Evolutionary conservation across 139 green algal genomes (phyloP).

Genomic region (Penium margaritaceum): DNA sequence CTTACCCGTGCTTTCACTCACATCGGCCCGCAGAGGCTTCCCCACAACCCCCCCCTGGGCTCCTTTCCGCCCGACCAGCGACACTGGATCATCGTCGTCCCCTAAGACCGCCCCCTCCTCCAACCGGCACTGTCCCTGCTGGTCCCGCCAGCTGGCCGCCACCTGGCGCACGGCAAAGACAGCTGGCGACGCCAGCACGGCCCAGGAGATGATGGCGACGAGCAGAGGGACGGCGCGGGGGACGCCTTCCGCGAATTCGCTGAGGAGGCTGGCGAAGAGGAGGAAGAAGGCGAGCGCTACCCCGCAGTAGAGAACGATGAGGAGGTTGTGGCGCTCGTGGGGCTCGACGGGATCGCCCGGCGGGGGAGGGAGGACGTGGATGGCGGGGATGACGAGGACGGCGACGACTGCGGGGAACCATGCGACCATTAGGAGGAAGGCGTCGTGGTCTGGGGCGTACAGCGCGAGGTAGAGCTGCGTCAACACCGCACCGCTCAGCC

Average conservation of each 20-base stretch:
- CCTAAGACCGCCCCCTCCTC: too few species aligned
- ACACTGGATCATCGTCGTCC: too few species aligned
- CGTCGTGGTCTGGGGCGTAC: slow-evolving; percentile 34
- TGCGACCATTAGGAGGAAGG: slow-evolving; percentile 31
- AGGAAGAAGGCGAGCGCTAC: slow-evolving; percentile 34
- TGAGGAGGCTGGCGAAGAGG: slow-evolving; percentile 31
- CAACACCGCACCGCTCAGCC: slow-evolving; percentile 47
- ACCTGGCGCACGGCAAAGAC: slow-evolving; percentile 8
- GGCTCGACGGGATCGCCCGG: not conserved
- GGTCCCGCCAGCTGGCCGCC: not conserved
- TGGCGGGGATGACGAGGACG: slow-evolving; percentile 25
- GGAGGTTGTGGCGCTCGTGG: slow-evolving; percentile 2
- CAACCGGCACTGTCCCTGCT: too few species aligned
- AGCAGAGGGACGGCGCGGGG: slow-evolving; percentile 1
- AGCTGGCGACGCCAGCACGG: slow-evolving; percentile 10
- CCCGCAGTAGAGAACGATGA: slow-evolving; percentile 8
- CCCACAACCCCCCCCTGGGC: too few species aligned
- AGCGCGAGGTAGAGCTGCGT: slow-evolving; percentile 40
- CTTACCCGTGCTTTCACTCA: too few species aligned
- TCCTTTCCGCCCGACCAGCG: too few species aligned
- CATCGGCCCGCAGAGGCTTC: too few species aligned
- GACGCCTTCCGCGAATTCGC: slow-evolving; percentile 1
- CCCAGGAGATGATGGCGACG: slow-evolving; percentile 1
- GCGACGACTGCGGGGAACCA: slow-evolving; percentile 31
- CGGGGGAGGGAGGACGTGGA: slow-evolving; percentile 13